A percentile compares a stretch with the other conserved stretches of the same genome.
Conservation (phyloP, 164 flowering plant genomes). For the Magnolia kwangsiensis region DNA sequence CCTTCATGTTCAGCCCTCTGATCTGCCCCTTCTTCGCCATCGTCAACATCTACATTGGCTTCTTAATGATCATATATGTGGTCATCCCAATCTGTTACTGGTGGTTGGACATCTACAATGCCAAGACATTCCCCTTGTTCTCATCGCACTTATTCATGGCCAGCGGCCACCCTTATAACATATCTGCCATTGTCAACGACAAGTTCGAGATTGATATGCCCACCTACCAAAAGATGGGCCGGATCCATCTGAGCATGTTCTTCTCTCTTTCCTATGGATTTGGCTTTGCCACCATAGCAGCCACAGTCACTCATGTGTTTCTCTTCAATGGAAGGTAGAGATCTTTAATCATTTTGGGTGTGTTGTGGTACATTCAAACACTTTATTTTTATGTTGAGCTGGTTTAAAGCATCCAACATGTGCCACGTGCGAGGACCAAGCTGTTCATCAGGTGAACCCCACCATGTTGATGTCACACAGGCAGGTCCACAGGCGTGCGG, state of each 20-base stretch:
- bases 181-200: constrained; percentile 38
- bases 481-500: too few relatives aligned
- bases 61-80: constrained; percentile 26
- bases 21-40: constrained; percentile 42
- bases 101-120: constrained; percentile 33
- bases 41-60: constrained; percentile 37
- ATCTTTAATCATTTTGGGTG: background rate
- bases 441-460: too few relatives aligned
- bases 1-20: constrained; percentile 43
- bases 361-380: background rate
- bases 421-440: too few relatives aligned
- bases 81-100: constrained; percentile 41
- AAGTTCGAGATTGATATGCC: constrained; percentile 41
- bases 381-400: background rate
- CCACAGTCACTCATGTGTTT: constrained; percentile 54
- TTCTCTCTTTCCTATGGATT: constrained; percentile 55
- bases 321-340: constrained; percentile 58
- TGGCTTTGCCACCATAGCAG: constrained; percentile 52
- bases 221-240: constrained; percentile 33
- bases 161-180: constrained; percentile 33
- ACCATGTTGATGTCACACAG: too few relatives aligned
- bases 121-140: constrained; percentile 40
- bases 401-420: too few relatives aligned
- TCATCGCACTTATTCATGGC: constrained; percentile 37
- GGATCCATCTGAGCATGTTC: constrained; percentile 39